Evolutionary conservation across 2,329 filamentous ascomycete species (phyloP).

Genomic region (Paecilomyces sp.): DNA sequence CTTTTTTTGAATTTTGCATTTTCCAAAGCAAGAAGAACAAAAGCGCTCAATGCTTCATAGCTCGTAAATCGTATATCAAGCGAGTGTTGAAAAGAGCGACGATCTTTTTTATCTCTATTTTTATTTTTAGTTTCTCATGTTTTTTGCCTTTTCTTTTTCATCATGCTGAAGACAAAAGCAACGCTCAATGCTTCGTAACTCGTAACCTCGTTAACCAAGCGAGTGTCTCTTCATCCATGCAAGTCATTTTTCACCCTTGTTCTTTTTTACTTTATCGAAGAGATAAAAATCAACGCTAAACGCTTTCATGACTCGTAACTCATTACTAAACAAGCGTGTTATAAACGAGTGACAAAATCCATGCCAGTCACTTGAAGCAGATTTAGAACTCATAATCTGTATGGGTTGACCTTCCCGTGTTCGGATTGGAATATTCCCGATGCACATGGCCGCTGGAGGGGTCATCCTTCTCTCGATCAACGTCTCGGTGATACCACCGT

Average conservation of each 20-base stretch:
- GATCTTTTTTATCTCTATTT: no score
- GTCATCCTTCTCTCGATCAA: conserved; percentile 17
- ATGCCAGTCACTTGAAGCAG: neutral
- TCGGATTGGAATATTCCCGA: conserved; percentile 25
- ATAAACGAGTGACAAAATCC: neutral
- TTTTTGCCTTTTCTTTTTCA: no score
- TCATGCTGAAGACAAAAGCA: no score
- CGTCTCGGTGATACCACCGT: conserved; percentile 25
- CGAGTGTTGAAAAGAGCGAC: no score
- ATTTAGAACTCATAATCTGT: conserved; percentile 11
- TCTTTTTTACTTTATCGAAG: neutral
- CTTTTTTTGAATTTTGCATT: no score
- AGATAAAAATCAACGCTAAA: neutral
- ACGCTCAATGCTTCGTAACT: no score
- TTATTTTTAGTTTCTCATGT: no score
- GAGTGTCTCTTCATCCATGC: neutral
- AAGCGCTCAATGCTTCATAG: no score
- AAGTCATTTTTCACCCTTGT: neutral
- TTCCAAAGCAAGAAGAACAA: no score
- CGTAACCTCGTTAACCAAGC: no score
- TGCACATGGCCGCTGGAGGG: conserved; percentile 15
- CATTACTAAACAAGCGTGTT: neutral
- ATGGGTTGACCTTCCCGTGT: conserved; percentile 25
- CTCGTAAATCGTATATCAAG: no score
- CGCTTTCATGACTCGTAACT: neutral